phyloP scores from a whole-genome alignment of 73 alveolate genomes.

The Urostyla sp. region DNA sequence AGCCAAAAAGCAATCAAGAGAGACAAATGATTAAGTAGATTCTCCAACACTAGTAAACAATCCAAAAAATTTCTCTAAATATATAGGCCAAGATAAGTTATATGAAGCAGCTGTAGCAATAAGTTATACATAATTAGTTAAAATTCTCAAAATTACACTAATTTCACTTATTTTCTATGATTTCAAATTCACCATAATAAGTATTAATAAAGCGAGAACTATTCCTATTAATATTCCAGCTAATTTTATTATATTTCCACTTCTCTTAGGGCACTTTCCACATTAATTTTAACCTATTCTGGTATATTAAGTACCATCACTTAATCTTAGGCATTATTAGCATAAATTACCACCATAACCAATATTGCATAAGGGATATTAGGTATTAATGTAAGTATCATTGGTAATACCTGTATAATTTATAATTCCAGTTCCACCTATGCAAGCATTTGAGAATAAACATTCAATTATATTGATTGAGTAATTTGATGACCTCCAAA shows the following conservation, averaged over 20 bases:
- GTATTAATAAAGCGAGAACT: background rate
- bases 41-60: background rate
- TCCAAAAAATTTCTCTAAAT: background rate
- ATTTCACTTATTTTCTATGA: background rate
- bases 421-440: background rate
- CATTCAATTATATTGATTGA: background rate
- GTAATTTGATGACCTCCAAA: conserved; percentile 16
- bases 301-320: background rate
- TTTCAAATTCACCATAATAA: background rate
- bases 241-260: background rate
- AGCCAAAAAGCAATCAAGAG: conserved; percentile 25
- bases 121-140: conserved; percentile 5
- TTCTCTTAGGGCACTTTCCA: background rate
- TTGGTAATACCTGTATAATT: background rate
- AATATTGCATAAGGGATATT: conserved; percentile 4
- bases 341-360: conserved; percentile 25
- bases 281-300: background rate
- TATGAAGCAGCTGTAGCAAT: background rate
- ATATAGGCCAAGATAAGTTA: conserved; percentile 10
- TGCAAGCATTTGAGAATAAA: background rate
- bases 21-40: background rate
- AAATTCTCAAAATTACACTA: background rate
- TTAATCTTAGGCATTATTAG: background rate
- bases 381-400: background rate
- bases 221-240: background rate